These are phyloP conservation scores for Leptomonas pyrrhocoris DNA, from an alignment of 208 protist species.

Conservation along the genomic window DNA sequence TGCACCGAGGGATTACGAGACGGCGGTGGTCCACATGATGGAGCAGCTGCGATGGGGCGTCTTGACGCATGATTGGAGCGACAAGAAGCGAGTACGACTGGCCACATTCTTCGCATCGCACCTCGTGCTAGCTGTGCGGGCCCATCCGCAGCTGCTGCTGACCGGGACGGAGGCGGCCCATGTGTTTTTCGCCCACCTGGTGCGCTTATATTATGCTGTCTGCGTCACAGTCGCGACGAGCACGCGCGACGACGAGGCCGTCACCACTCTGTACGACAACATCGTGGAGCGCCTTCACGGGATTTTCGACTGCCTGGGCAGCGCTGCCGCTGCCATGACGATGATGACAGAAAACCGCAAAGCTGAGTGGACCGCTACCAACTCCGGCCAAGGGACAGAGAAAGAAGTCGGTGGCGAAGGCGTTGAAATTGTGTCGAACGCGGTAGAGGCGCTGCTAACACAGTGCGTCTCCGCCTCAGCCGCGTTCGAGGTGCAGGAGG, in stretches of 20 bases:
- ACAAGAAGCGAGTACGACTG: conserved; percentile 53
- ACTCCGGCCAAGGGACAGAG: background rate
- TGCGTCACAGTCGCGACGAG: conserved; percentile 60
- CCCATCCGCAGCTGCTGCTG: conserved; percentile 45
- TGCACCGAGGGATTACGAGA: conserved; percentile 23
- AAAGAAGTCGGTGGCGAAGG: background rate
- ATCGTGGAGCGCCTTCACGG: conserved; percentile 51
- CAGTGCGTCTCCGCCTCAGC: conserved; percentile 31
- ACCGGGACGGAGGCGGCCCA: conserved; percentile 5
- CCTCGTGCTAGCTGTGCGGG: conserved; percentile 53
- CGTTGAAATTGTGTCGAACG: background rate
- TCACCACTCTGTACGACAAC: conserved; percentile 44
- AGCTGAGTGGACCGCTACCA: background rate
- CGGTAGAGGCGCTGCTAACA: conserved; percentile 23
- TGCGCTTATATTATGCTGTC: conserved; percentile 48
- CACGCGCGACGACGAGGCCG: conserved; percentile 27
- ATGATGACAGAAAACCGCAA: background rate
- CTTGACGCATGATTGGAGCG: conserved; percentile 80
- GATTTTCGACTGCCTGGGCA: conserved; percentile 51
- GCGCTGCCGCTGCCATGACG: conserved; percentile 14
- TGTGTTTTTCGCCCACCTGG: conserved; percentile 32
- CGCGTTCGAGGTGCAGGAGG: conserved; percentile 30
- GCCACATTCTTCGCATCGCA: conserved; percentile 79
- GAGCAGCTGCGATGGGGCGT: conserved; percentile 60
- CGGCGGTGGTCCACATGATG: conserved; percentile 54